phyloP scores from a whole-genome alignment of 2,329 filamentous ascomycete species.

The Fusarium caatingaense region DNA sequence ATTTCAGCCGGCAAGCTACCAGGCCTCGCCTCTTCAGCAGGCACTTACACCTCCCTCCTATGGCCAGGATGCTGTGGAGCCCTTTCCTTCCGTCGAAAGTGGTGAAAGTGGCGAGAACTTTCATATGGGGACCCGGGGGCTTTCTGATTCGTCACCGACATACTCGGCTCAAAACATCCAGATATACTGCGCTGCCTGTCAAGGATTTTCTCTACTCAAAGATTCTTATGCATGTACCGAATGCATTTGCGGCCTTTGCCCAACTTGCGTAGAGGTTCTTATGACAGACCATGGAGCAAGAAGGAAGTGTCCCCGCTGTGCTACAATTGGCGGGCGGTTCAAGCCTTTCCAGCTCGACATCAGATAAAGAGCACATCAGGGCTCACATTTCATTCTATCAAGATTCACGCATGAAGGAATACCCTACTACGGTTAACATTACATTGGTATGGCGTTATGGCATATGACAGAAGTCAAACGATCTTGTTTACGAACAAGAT shows the following conservation, averaged over 20 bases:
- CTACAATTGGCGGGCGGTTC: conserved; percentile 81
- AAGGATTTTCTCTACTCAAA: conserved; percentile 78
- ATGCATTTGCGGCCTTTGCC: conserved; percentile 93
- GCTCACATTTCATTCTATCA: conserved; percentile 35
- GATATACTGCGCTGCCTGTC: conserved; percentile 92
- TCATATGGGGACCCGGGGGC: conserved; percentile 73
- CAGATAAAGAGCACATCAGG: conserved; percentile 60
- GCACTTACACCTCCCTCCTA: conserved; percentile 86
- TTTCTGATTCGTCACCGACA: conserved; percentile 77
- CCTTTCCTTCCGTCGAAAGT: conserved; percentile 91
- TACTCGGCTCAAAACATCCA: conserved; percentile 81
- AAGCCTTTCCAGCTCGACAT: conserved; percentile 89
- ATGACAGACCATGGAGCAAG: conserved; percentile 80
- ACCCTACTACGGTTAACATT: conserved; percentile 31
- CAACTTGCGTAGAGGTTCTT: conserved; percentile 85
- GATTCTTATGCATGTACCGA: conserved; percentile 95
- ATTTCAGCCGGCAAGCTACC: conserved; percentile 75
- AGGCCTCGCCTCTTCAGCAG: conserved; percentile 90
- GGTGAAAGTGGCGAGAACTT: conserved; percentile 77
- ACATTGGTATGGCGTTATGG: conserved; percentile 46
- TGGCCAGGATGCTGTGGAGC: conserved; percentile 74
- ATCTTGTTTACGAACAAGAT: conserved; percentile 38
- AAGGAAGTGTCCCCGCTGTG: conserved; percentile 82
- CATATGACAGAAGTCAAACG: conserved; percentile 40
- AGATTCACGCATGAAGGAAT: conserved; percentile 18